Conservation (phyloP, 768 basidiomycete species). For the Mycena kentingensis region DNA sequence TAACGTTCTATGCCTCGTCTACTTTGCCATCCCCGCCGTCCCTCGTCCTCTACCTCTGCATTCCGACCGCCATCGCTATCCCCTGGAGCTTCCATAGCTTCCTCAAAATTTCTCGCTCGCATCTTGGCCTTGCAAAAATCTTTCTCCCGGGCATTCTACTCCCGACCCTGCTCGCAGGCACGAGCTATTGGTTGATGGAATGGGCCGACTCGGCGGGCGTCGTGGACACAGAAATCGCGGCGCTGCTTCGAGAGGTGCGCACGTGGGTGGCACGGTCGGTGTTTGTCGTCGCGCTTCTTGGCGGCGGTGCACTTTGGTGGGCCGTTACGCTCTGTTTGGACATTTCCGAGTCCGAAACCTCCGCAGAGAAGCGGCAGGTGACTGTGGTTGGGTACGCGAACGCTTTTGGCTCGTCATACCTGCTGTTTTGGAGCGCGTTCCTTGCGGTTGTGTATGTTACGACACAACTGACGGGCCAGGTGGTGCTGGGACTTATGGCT, state of each 20-base stretch:
- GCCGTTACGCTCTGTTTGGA: constrained; percentile 73
- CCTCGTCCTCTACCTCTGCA: constrained; percentile 56
- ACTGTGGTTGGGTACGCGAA: constrained; percentile 85
- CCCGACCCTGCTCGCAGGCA: constrained; percentile 59
- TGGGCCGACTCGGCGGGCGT: constrained; percentile 64
- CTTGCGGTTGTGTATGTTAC: constrained; percentile 65
- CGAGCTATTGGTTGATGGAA: constrained; percentile 80
- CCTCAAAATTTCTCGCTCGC: constrained; percentile 68
- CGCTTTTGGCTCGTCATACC: constrained; percentile 84
- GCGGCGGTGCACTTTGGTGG: constrained; percentile 70
- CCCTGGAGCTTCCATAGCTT: constrained; percentile 60
- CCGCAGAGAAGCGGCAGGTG: constrained; percentile 43
- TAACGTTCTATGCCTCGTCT: constrained; percentile 85
- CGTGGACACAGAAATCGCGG: constrained; percentile 43
- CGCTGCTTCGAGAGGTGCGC: constrained; percentile 50
- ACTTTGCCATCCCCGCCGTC: constrained; percentile 66
- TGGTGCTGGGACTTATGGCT: constrained; percentile 65
- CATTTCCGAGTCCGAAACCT: constrained; percentile 40
- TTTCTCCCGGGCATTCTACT: constrained; percentile 63
- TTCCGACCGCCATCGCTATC: constrained; percentile 54
- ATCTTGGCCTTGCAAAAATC: constrained; percentile 68
- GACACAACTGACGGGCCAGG: constrained; percentile 81
- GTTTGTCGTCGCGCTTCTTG: constrained; percentile 51
- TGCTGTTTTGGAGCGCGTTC: constrained; percentile 74
- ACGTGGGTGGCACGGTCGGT: constrained; percentile 64